phyloP scores from a whole-genome alignment of 176 grass and related monocot genomes.

The Saccharum spontaneum region DNA sequence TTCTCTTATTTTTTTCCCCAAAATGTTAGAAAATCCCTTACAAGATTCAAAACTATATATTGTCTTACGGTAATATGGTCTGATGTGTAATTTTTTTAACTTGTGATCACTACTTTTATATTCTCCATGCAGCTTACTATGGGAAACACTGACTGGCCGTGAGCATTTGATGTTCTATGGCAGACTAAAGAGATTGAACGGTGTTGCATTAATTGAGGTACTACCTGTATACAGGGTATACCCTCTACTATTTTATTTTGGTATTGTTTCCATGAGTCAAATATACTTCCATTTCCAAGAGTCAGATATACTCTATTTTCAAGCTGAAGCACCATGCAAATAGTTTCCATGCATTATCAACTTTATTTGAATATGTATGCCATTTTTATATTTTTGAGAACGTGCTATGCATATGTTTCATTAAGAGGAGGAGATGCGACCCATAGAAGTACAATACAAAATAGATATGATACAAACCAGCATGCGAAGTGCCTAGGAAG shows the following conservation, averaged over 20 bases:
- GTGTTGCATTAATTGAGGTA: conserved; percentile 55
- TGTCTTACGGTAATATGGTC: background rate
- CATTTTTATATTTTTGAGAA: background rate
- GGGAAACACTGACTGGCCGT: conserved; percentile 81
- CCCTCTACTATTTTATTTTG: background rate
- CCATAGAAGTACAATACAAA: too few species aligned
- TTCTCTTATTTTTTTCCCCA: background rate
- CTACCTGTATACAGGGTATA: background rate
- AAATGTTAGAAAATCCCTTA: background rate
- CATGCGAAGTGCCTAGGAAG: too few species aligned
- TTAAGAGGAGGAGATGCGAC: too few species aligned
- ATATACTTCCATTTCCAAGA: too few species aligned
- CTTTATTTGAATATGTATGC: background rate
- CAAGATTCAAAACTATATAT: background rate
- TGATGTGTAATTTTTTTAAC: background rate
- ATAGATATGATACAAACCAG: too few species aligned
- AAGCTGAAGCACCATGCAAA: background rate
- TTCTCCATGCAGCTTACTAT: conserved; percentile 66
- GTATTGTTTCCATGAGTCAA: background rate
- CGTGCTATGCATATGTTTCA: too few species aligned
- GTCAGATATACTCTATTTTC: background rate
- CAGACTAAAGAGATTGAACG: conserved; percentile 78
- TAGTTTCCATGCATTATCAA: background rate
- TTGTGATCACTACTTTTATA: conserved; percentile 5
- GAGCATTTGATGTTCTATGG: conserved; percentile 95